These are phyloP conservation scores for Hyaloscypha bicolor DNA, from an alignment of 495 filamentous ascomycete species.

Conservation along the genomic window DNA sequence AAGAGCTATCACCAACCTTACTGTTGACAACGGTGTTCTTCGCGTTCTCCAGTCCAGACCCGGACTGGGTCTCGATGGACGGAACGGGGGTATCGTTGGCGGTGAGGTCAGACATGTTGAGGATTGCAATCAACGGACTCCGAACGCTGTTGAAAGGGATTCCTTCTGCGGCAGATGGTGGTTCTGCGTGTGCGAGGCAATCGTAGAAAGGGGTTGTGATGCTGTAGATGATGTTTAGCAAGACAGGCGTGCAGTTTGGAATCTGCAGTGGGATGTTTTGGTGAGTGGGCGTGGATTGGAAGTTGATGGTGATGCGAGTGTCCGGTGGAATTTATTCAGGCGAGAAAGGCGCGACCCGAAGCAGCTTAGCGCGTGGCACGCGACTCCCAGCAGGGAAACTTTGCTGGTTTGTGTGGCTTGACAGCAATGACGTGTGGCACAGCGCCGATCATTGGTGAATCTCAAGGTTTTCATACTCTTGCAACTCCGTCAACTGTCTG, in stretches of 20 bases:
- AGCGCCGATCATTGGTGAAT: not conserved
- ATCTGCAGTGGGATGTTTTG: constrained; percentile 9
- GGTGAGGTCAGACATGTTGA: constrained; percentile 27
- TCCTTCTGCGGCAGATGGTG: not conserved
- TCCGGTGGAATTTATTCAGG: constrained; percentile 17
- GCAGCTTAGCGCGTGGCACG: constrained; percentile 15
- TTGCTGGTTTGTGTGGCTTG: not conserved
- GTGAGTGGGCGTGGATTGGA: constrained; percentile 6
- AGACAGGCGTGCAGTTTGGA: constrained; percentile 1
- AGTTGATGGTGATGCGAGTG: constrained; percentile 17
- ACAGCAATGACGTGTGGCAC: constrained; percentile 9
- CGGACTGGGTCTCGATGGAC: constrained; percentile 25
- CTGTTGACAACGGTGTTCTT: constrained; percentile 36
- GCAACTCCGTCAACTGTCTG: not conserved
- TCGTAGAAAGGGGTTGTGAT: not conserved
- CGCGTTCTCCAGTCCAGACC: constrained; percentile 28
- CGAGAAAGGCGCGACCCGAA: constrained; percentile 18
- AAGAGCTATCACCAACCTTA: constrained; percentile 33
- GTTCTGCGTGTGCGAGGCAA: constrained; percentile 4
- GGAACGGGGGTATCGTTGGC: constrained; percentile 23
- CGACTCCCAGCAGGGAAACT: constrained; percentile 9
- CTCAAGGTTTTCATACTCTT: not conserved
- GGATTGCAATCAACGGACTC: constrained; percentile 3
- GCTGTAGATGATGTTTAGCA: not conserved
- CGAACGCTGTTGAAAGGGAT: constrained; percentile 1